Evolutionary conservation across 192 early-diverging fungal species (phyloP).

Genomic region (Coemansia sp.): DNA sequence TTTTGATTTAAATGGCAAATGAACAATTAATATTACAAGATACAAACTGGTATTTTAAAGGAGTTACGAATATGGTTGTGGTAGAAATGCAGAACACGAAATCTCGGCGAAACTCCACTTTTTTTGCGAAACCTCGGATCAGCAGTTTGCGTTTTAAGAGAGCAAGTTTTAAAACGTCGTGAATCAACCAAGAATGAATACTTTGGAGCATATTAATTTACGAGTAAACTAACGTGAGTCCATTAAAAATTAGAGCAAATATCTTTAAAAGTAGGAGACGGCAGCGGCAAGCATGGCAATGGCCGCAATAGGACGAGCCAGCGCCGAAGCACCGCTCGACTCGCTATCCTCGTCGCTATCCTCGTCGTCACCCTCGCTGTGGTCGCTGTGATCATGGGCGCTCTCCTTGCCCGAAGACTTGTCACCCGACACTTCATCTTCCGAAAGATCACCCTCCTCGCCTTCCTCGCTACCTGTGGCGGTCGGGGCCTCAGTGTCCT

Average conservation of each 20-base stretch:
- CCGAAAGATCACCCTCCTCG: neutral
- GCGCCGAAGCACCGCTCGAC: slow-evolving; percentile 1
- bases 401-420: neutral
- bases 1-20: neutral
- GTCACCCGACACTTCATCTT: neutral
- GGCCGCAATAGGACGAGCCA: neutral
- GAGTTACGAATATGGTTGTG: neutral
- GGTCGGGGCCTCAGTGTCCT: neutral
- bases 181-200: neutral
- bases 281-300: slow-evolving; percentile 5
- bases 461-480: neutral
- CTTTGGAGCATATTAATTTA: neutral
- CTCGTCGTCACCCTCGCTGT: neutral
- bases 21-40: neutral
- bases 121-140: neutral
- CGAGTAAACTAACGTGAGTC: neutral
- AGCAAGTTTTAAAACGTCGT: neutral
- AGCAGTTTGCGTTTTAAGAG: neutral
- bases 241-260: neutral
- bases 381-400: neutral
- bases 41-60: neutral
- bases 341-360: neutral
- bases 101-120: neutral
- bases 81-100: neutral
- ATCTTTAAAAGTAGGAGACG: slow-evolving; percentile 5